Conservation (phyloP, 2,329 filamentous ascomycete species). For the Mycosphaerella arachidis region DNA sequence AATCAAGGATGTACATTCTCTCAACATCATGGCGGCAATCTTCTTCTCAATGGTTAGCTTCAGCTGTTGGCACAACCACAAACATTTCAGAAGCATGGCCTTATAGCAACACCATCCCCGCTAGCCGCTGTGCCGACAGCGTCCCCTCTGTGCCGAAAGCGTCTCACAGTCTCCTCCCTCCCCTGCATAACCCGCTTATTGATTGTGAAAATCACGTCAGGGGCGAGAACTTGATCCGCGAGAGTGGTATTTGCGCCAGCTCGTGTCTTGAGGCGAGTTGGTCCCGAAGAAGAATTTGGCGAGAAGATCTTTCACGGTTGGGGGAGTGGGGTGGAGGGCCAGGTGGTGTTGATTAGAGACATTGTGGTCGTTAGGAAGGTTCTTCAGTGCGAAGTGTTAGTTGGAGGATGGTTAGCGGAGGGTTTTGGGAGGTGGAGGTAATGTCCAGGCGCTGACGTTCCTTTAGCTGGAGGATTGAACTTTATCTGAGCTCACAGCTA, state of each 20-base stretch:
- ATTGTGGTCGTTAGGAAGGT: not conserved
- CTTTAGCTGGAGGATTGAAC: not conserved
- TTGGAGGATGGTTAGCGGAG: not conserved
- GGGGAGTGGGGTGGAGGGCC: not conserved
- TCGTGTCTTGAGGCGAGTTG: not conserved
- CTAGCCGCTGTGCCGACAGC: not conserved
- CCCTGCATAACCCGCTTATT: not conserved
- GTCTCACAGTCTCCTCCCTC: not conserved
- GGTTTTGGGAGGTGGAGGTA: not conserved
- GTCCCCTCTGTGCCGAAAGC: not conserved
- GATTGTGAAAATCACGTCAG: not conserved
- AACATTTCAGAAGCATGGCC: too few species aligned
- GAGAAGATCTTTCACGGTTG: not conserved
- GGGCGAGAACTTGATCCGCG: not conserved
- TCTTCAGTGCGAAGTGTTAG: not conserved
- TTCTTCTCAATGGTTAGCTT: too few species aligned
- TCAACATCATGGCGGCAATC: too few species aligned
- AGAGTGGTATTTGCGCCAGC: not conserved
- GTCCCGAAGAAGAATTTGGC: not conserved
- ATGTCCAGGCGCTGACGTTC: not conserved
- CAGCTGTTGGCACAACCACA: too few species aligned
- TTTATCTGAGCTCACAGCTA: not conserved
- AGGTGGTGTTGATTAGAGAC: not conserved
- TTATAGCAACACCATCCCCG: too few species aligned
- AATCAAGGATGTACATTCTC: too few species aligned